These are phyloP conservation scores for Cystobasidium sp. DNA, from an alignment of 1,284 basidiomycete genomes.

Conservation along the genomic window DNA sequence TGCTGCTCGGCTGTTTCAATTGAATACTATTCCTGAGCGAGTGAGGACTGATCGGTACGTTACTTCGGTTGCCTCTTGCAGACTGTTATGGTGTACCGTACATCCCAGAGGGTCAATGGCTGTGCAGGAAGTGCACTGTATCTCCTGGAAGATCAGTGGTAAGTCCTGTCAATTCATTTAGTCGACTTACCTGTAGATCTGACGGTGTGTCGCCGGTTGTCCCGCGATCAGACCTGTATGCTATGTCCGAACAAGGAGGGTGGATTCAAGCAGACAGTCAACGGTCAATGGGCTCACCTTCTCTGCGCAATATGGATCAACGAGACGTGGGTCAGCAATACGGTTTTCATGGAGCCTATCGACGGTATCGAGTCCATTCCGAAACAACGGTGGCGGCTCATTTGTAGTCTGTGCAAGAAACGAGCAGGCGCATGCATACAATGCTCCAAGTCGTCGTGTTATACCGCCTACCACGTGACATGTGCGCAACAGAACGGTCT, in stretches of 20 bases:
- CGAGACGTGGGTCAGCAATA: slow-evolving; percentile 90
- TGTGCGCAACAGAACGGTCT: slow-evolving; percentile 86
- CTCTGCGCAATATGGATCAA: slow-evolving; percentile 98
- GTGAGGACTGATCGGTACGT: slow-evolving; percentile 7
- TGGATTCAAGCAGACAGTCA: slow-evolving; percentile 95
- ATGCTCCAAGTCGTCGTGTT: slow-evolving; percentile 89
- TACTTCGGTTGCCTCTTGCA: slow-evolving; percentile 54
- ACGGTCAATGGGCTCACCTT: slow-evolving; percentile 93
- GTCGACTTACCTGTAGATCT: too few species aligned
- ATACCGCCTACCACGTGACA: slow-evolving; percentile 91
- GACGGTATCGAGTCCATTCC: slow-evolving; percentile 86
- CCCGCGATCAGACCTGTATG: slow-evolving; percentile 72
- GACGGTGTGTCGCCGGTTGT: not conserved
- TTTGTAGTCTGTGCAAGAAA: slow-evolving; percentile 83
- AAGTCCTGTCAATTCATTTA: slow-evolving; percentile 54
- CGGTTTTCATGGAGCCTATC: slow-evolving; percentile 98
- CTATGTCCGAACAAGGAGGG: slow-evolving; percentile 96
- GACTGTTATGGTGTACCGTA: slow-evolving; percentile 99
- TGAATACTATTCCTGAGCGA: not conserved
- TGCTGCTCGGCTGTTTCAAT: not conserved
- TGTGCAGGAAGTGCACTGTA: slow-evolving; percentile 97
- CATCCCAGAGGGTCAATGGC: slow-evolving; percentile 99
- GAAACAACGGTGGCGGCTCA: slow-evolving; percentile 90
- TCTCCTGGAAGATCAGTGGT: slow-evolving; percentile 96
- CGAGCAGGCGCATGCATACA: slow-evolving; percentile 93